Evolutionary conservation across 1,284 basidiomycete species (phyloP).

Genomic region (Marasmius oreades): DNA sequence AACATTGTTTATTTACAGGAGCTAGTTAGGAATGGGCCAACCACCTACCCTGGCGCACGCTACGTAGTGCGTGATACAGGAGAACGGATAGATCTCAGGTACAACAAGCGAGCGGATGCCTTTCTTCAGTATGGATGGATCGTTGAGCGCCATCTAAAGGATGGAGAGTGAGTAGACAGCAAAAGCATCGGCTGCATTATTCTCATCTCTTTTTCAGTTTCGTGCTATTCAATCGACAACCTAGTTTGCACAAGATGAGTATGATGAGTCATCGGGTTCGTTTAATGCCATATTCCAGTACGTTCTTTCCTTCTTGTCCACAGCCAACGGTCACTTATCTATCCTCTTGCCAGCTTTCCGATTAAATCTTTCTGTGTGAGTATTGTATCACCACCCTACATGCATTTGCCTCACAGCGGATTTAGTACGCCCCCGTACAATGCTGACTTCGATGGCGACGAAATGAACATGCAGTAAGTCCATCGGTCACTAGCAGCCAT

Average conservation of each 20-base stretch:
- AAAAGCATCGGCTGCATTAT: not conserved
- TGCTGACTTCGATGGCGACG: slow-evolving; percentile 99
- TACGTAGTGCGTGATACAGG: slow-evolving; percentile 98
- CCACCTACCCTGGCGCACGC: slow-evolving; percentile 92
- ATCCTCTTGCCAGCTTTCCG: slow-evolving; percentile 71
- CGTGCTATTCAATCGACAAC: slow-evolving; percentile 98
- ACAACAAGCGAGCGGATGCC: slow-evolving; percentile 97
- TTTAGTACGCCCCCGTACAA: slow-evolving; percentile 85
- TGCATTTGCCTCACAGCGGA: slow-evolving; percentile 17
- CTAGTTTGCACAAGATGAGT: slow-evolving; percentile 99
- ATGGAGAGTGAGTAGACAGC: slow-evolving; percentile 80
- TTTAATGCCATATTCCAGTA: slow-evolving; percentile 98
- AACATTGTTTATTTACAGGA: slow-evolving; percentile 95
- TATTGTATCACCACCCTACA: slow-evolving; percentile 22
- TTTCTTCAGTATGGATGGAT: slow-evolving; percentile 99
- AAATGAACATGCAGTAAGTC: slow-evolving; percentile 99
- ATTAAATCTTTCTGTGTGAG: slow-evolving; percentile 93
- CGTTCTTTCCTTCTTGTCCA: slow-evolving; percentile 30
- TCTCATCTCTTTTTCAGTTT: slow-evolving; percentile 47
- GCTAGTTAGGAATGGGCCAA: slow-evolving; percentile 95
- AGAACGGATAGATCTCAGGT: slow-evolving; percentile 95
- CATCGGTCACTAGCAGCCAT: slow-evolving; percentile 5
- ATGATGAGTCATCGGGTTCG: slow-evolving; percentile 99
- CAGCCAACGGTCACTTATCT: slow-evolving; percentile 11
- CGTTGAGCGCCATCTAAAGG: slow-evolving; percentile 95